phyloP scores from a whole-genome alignment of 2,329 filamentous ascomycete species.

The Aspergillus novofumigatus region DNA sequence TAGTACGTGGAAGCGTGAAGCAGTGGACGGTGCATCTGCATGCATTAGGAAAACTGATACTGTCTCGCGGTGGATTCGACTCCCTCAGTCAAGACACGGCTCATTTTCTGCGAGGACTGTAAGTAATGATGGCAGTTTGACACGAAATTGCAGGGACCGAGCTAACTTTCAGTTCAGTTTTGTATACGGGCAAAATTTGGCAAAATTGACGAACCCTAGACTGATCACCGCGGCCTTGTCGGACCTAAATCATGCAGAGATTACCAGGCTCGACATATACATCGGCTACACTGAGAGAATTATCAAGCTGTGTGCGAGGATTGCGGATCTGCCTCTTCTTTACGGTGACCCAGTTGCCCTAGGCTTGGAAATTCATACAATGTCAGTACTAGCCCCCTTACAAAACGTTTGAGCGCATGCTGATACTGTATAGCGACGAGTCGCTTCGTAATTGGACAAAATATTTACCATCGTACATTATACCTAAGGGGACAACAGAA shows the following conservation, averaged over 20 bases:
- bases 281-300: conserved; percentile 37
- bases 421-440: conserved; percentile 24
- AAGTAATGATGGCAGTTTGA: conserved; percentile 6
- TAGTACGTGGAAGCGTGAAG: conserved; percentile 35
- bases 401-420: neutral
- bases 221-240: conserved; percentile 15
- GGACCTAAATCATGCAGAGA: conserved; percentile 12
- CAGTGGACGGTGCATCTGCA: conserved; percentile 37
- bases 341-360: conserved; percentile 20
- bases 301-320: conserved; percentile 30
- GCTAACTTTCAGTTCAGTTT: conserved; percentile 19
- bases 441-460: conserved; percentile 30
- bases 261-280: conserved; percentile 34
- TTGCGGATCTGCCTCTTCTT: conserved; percentile 27
- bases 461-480: conserved; percentile 23
- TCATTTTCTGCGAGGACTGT: conserved; percentile 34
- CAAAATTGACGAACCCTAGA: conserved; percentile 30
- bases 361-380: conserved; percentile 22
- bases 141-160: neutral
- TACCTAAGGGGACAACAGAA: conserved; percentile 27
- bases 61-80: conserved; percentile 29
- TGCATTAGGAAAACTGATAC: conserved; percentile 30
- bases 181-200: conserved; percentile 32
- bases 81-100: conserved; percentile 28
- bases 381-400: conserved; percentile 18